Evolutionary conservation across 2,329 filamentous ascomycete species (phyloP).

Genomic region (Periconia sp.): DNA sequence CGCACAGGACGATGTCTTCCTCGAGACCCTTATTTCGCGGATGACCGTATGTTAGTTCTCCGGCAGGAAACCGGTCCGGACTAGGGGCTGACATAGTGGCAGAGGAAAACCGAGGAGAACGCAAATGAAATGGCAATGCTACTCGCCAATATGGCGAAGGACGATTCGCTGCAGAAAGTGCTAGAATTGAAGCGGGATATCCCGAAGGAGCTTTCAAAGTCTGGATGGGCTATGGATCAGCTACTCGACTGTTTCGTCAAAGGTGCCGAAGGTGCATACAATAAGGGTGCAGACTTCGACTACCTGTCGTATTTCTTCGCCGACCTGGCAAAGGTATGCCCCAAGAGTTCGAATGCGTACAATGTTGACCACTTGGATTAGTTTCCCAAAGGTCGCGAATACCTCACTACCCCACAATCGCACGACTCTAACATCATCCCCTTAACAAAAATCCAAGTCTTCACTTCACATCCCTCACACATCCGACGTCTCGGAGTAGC

Average conservation of each 20-base stretch:
- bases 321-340: conserved; percentile 73
- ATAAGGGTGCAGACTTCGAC: conserved; percentile 85
- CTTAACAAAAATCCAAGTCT: conserved; percentile 88
- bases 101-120: conserved; percentile 77
- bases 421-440: conserved; percentile 84
- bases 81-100: conserved; percentile 12
- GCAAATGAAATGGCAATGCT: conserved; percentile 90
- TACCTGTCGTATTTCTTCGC: conserved; percentile 95
- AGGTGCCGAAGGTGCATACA: conserved; percentile 81
- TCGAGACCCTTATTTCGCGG: conserved; percentile 74
- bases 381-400: conserved; percentile 73
- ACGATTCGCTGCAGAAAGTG: conserved; percentile 72
- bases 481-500: conserved; percentile 93
- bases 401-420: conserved; percentile 74
- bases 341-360: not conserved
- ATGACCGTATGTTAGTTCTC: conserved; percentile 72
- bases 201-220: conserved; percentile 73
- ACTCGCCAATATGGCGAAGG: conserved; percentile 88
- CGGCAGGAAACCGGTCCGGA: conserved; percentile 1
- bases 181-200: conserved; percentile 70
- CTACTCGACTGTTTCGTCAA: conserved; percentile 96
- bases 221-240: conserved; percentile 81
- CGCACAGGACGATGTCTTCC: conserved; percentile 78
- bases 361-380: conserved; percentile 38
- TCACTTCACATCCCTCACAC: conserved; percentile 86